Base-by-base conservation (phyloP, 441 rosid species). In the Isatis lusitanica region DNA sequence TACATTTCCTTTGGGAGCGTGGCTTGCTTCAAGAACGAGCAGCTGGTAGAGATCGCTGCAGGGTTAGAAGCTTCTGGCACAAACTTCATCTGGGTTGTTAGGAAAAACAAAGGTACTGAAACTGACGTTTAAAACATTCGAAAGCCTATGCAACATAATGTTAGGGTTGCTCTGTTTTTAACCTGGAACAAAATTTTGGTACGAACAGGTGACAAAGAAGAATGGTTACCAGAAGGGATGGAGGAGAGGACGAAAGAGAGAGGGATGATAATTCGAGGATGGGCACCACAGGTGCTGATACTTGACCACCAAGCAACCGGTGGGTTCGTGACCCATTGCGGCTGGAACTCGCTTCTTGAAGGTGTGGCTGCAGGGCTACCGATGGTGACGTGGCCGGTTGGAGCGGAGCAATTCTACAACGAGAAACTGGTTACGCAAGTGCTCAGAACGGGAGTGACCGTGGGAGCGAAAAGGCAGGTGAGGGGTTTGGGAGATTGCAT, bases 1-100 rank as follows among this genome's bases (percentile, higher is more conserved):
- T 90, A 87, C 75, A 50, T 88, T 10, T 84, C 94, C 7, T 88
- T 87, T 12, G 96, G 96, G 26, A 87, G 83, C 31, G 5, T 78
- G 9, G 75, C 81, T 11, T 28, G n/a, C 10, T 67, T 85, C 39
- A 46, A 62, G 43, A 40, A 63, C 13, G 40, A 53, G 24, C 88
- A 86, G 57, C 71, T 86, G 2, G 31, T 63, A 8, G 84, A 88
- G 78, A 76, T 84, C 4, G 88, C 90, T 1, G 15, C 52, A 0
- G 90, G 82, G 0, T 71, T 84, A 31, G 87, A 87, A 51, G 60
- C 84, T 66, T 81, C 85, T 6, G 66, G 57, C 1, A 48, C 68
- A 3, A 31, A n/a, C 1, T 84, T 80, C 67, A 78, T 88, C 10
- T 86, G 89, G 91, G 87, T 82, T 9, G 73, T 88, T 0, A 74